Evolutionary conservation across 345 rosid genomes (phyloP), one percentile per base, ranked within the genome.

Genomic region (Bruguiera parviflora): DNA sequence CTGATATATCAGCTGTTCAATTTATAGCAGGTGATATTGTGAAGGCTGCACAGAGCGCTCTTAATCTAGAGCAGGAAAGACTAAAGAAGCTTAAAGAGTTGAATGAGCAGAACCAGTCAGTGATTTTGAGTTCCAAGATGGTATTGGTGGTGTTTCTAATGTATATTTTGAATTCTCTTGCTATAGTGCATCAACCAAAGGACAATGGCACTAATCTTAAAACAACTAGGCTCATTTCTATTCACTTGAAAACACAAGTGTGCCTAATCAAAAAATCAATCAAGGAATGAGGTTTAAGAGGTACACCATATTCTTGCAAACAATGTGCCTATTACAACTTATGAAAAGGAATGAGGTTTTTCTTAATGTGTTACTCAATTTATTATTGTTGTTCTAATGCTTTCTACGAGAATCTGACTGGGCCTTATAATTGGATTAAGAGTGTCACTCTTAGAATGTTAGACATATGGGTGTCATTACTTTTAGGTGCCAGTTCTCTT

Each of bases 41-140:
- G 62, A 92, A 84, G 84, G 97, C 88, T 75, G 81, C 96, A 60
- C 78, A 82, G 77, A 85, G 75, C 77, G 91, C 91, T 74, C 78
- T 89, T 73, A 81, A 65, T 28, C 57, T 84, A 73, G 97, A 91
- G 86, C 81, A 79, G 71, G 79, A 64, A 75, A 88, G 97, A 75
- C 78, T 83, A 25, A 79, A 82, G 77, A 91, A 80, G 83, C 84
- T 88, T n/a, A 79, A 79, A 71, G 88, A 83, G 80, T 73, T 77
- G 11, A 84, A 83, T 49, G 89, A 83, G 60, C 69, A 60, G 61
- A 88, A 87, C 71, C 81, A 70, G 70, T 69, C 74, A 18, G 49
- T 89, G 66, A 85, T 35, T 61, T 76, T 76, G 58, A 74, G 77
- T 66, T 73, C 89, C 53, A 83, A 84, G 58, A 51, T 78, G 92